Evolutionary conservation across 257 asterid genomes (phyloP).

Genomic region (Solanum neorickii): DNA sequence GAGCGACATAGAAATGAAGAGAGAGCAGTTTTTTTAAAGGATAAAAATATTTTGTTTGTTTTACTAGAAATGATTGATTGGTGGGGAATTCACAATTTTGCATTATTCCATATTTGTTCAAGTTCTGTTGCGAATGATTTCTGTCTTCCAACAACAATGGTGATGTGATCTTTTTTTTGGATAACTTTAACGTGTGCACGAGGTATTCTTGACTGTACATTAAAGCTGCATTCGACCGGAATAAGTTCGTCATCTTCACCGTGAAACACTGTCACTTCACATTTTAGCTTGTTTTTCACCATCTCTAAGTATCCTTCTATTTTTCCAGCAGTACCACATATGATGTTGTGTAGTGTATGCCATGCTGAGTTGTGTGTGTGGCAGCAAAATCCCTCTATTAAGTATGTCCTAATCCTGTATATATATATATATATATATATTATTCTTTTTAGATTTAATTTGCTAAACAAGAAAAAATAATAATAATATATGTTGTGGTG

Average conservation of each 20-base stretch:
- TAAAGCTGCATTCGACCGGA: slow-evolving; percentile 82
- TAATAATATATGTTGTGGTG: too few relatives aligned
- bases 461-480: not conserved
- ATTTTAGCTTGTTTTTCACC: slow-evolving; percentile 36
- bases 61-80: not conserved
- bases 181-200: slow-evolving; percentile 59
- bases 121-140: slow-evolving; percentile 77
- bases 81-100: slow-evolving; percentile 5
- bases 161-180: slow-evolving; percentile 69
- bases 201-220: slow-evolving; percentile 47
- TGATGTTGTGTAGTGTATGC: slow-evolving; percentile 93
- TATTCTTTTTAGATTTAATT: not conserved
- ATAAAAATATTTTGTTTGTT: not conserved
- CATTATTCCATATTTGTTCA: slow-evolving; percentile 63
- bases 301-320: slow-evolving; percentile 66
- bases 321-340: slow-evolving; percentile 77
- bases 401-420: slow-evolving; percentile 64
- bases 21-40: not conserved
- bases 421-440: not conserved
- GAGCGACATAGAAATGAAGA: not conserved
- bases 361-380: slow-evolving; percentile 96
- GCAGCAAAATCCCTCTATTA: slow-evolving; percentile 79
- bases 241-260: slow-evolving; percentile 73
- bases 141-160: slow-evolving; percentile 88
- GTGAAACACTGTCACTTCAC: slow-evolving; percentile 54